phyloP scores from a whole-genome alignment of 2,329 filamentous ascomycete species.

The Zalaria obscura region DNA sequence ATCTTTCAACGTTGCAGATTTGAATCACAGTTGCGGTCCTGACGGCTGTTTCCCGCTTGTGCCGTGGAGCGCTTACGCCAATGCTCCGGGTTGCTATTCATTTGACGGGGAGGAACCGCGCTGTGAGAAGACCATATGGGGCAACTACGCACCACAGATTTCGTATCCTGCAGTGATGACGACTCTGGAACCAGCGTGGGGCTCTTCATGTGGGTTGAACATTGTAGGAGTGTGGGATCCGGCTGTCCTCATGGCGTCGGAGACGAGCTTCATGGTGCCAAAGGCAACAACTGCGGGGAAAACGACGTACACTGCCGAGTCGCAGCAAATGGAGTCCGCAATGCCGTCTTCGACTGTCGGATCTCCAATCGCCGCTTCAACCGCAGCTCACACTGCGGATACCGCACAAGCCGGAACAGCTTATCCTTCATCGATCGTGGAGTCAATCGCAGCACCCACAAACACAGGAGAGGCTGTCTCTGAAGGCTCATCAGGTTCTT shows the following conservation, averaged over 20 bases:
- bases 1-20: not conserved
- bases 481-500: not conserved
- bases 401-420: not conserved
- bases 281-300: not conserved
- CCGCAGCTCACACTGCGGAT: not conserved
- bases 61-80: not conserved
- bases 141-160: not conserved
- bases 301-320: not conserved
- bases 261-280: not conserved
- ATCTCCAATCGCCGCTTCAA: not conserved
- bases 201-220: not conserved
- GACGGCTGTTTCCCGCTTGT: not conserved
- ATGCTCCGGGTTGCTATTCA: not conserved
- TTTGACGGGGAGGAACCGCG: not conserved
- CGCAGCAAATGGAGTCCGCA: not conserved
- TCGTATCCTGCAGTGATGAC: not conserved
- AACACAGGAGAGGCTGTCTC: not conserved
- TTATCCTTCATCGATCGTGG: not conserved
- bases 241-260: not conserved
- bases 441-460: not conserved
- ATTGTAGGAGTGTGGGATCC: slow-evolving; percentile 1
- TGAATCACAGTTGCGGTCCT: not conserved
- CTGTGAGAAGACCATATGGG: not conserved
- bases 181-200: not conserved
- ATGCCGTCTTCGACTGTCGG: not conserved